Evolutionary conservation across 768 basidiomycete genomes (phyloP), one percentile per base, ranked within the genome.

Genomic region (Rhodotorula kratochvilovae): DNA sequence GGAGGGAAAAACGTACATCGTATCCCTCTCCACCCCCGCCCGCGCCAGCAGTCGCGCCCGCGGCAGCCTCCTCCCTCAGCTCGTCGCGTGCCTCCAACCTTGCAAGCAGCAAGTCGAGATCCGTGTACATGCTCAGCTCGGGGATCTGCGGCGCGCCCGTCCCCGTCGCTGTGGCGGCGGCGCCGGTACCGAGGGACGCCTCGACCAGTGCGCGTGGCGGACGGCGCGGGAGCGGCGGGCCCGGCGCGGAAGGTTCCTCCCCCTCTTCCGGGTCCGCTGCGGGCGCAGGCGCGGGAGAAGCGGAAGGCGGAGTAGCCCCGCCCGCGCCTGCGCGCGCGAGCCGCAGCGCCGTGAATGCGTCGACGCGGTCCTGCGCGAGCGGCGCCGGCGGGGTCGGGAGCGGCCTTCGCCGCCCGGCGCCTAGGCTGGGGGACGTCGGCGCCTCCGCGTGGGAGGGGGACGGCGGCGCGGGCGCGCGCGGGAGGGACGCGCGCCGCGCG

Each of bases 71-170:
- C 2, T 21, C n/a, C 13, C 61, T 29, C 31, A 29, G 36, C 25
- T 59, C 36, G 19, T 66, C 57, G 17, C 29, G 27, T 36, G 35
- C 56, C 61, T 75, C 73, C 17, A 75, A 48, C 15, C 73, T 21
- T 3, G 73, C 73, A 2, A 75, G 46, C 8, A 75, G 58, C 6
- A 75, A 21, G 45, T 75, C 73, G 8, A 75, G 61, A 25, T 75
- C 73, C 13, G 73, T 71, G 51, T 75, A 75, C 23, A 57, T 64
- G 23, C 43, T 63, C n/a, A 71, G 39, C 55, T 60, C 63, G 19
- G 42, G 31, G 3, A 31, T 15, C 43, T 50, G 15, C 57, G 39
- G 29, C 51, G 8, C 27, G 48, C 48, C 23, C 5, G 23, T 46
- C 45, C 8, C 45, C 17, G 17, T 21, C 45, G 45, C 45, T 4